Evolutionary conservation across 495 filamentous ascomycete genomes (phyloP).

Genomic region (Podospora pseudoanserina): DNA sequence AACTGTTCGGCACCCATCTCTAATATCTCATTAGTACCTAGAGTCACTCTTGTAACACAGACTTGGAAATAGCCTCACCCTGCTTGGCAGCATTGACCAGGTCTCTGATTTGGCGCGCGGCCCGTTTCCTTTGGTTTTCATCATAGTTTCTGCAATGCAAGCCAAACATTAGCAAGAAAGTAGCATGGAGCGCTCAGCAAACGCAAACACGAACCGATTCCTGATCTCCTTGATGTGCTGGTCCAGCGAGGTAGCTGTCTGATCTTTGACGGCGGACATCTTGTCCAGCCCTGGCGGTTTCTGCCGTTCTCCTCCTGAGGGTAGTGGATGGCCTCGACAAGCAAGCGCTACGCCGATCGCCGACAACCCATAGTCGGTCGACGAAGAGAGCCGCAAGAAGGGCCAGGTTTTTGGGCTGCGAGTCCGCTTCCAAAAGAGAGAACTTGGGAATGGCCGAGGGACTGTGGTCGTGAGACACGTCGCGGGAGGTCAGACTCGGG

Average conservation of each 20-base stretch:
- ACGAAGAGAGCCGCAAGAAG: neutral
- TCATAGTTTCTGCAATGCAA: conserved; percentile 18
- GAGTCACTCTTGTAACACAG: neutral
- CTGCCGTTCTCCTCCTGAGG: conserved; percentile 11
- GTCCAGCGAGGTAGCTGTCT: conserved; percentile 31
- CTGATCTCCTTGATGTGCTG: conserved; percentile 34
- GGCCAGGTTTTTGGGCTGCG: neutral
- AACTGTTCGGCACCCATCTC: conserved; percentile 78
- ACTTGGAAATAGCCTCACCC: conserved; percentile 24
- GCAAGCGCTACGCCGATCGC: conserved; percentile 24
- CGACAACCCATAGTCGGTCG: conserved; percentile 33
- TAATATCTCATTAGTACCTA: conserved; percentile 28
- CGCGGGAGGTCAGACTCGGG: too few relatives aligned
- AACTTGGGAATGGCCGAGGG: neutral
- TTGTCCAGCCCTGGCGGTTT: conserved; percentile 14
- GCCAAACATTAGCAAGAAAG: neutral
- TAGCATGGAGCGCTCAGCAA: neutral
- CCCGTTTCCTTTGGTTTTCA: conserved; percentile 42
- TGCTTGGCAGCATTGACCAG: conserved; percentile 39
- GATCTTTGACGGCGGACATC: conserved; percentile 33
- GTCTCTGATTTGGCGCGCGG: conserved; percentile 41
- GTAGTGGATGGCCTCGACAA: conserved; percentile 24
- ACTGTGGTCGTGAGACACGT: too few relatives aligned
- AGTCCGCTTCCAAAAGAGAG: neutral
- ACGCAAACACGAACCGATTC: conserved; percentile 25